Base-by-base conservation (phyloP, 108 stramenopile genomes). In the Pseudonitzschia delicatissima region DNA sequence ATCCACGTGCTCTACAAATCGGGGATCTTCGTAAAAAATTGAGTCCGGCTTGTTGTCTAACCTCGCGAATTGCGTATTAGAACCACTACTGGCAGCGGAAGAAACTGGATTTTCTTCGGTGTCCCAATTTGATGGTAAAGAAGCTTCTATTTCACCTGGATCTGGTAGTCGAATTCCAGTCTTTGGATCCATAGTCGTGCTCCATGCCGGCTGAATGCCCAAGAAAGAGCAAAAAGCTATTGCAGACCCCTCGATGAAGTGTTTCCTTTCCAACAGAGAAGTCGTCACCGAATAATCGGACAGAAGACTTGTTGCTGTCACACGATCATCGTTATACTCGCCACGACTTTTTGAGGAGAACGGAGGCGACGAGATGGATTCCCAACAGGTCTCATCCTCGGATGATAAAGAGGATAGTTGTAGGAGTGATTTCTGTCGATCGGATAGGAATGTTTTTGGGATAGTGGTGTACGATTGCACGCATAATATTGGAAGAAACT, bases 1-100 rank as follows among this genome's bases (percentile, higher is more conserved):
- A 64, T 93, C 92, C 15, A 93, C 87, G 69, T 93, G 92, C 55
- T 93, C 92, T 8, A 88, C 88, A 65, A 90, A 93, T 44, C 92
- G 71, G 6, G 92, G 87, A 50, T 87, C 85, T 2, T 78, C 15
- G 52, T 93, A 93, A 49, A 93, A 93, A 5, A 78, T 21, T 21
- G 74, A 59, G 62, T 93, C 92, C 4, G 83, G 76, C 17, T 75
- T 71, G 15, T 85, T 60, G 61, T 93, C 92, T 20, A 93, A 64
- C 45, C 88, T 72, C 21, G 73, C 67, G 74, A 93, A 90, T 25
- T 33, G 28, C 2, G 71, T 57, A 25, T 63, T 64, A 2, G 35
- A 31, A 7, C 25, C 25, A 0, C 63, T 69, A 37, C 45, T 31
- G 12, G 31, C 52, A 4, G 58, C 72, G 32, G 3, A 6, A 26